Evolutionary conservation across 768 basidiomycete genomes (phyloP).

Genomic region (Tylopilus vinaceipallidus): DNA sequence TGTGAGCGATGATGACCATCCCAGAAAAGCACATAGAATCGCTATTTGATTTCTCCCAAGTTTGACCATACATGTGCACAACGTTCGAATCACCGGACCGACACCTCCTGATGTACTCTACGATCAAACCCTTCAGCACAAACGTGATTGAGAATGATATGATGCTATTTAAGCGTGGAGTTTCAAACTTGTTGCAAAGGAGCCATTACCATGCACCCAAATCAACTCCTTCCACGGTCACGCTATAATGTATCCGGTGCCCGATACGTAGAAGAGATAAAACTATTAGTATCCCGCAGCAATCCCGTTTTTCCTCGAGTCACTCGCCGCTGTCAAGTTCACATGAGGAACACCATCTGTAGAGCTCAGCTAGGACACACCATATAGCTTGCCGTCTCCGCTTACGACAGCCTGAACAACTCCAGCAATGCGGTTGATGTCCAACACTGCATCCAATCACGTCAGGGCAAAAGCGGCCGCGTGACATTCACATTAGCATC

Average conservation of each 20-base stretch:
- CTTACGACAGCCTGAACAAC: slow-evolving; percentile 67
- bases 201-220: background rate
- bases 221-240: background rate
- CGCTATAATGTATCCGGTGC: no score
- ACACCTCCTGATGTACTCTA: no score
- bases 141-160: background rate
- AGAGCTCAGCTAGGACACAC: slow-evolving; percentile 32
- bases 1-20: background rate
- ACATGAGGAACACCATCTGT: background rate
- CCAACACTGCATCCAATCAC: slow-evolving; percentile 40
- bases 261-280: no score
- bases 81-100: no score
- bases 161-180: background rate
- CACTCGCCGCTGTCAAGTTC: slow-evolving; percentile 65
- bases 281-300: slow-evolving; percentile 74
- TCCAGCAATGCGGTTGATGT: slow-evolving; percentile 71
- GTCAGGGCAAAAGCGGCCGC: background rate
- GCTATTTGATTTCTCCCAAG: no score
- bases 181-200: background rate
- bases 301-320: slow-evolving; percentile 91
- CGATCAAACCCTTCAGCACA: background rate
- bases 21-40: background rate
- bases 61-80: no score
- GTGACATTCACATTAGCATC: background rate
- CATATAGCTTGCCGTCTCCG: slow-evolving; percentile 56